Conservation (phyloP, 116 monocot species). For the Trichopus zeylanicus region DNA sequence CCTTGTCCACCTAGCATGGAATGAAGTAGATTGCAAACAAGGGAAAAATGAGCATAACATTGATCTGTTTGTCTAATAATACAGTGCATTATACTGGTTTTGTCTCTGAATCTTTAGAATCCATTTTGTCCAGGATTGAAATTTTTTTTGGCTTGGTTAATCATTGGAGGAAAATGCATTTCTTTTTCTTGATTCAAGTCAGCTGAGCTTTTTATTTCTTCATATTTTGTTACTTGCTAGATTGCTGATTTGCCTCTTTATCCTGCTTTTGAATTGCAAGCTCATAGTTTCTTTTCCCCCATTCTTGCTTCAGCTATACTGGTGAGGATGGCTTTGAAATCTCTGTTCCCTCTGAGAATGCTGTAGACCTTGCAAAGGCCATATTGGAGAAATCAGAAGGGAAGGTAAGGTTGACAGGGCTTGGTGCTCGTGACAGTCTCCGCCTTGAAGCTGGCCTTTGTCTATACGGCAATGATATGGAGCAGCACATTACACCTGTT, state of each 20-base stretch:
- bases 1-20: no score
- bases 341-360: constrained; percentile 83
- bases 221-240: no score
- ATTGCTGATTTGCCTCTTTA: neutral
- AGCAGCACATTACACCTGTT: constrained; percentile 83
- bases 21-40: no score
- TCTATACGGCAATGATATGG: constrained; percentile 92
- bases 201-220: no score
- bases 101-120: no score
- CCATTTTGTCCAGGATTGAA: no score
- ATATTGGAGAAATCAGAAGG: constrained; percentile 89
- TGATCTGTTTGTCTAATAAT: no score
- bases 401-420: constrained; percentile 73
- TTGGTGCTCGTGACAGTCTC: constrained; percentile 98
- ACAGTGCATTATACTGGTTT: no score
- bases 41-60: no score
- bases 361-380: constrained; percentile 79
- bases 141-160: no score
- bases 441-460: constrained; percentile 95
- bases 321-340: constrained; percentile 99
- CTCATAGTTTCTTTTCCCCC: constrained; percentile 1
- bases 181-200: no score
- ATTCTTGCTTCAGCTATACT: constrained; percentile 57
- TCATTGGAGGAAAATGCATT: no score
- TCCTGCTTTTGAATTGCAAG: neutral